Percentiles rank a stretch among this genome's conserved stretches.
phyloP scores from a whole-genome alignment of 495 filamentous ascomycete genomes.

The Aspergillus sclerotiicarbonarius region DNA sequence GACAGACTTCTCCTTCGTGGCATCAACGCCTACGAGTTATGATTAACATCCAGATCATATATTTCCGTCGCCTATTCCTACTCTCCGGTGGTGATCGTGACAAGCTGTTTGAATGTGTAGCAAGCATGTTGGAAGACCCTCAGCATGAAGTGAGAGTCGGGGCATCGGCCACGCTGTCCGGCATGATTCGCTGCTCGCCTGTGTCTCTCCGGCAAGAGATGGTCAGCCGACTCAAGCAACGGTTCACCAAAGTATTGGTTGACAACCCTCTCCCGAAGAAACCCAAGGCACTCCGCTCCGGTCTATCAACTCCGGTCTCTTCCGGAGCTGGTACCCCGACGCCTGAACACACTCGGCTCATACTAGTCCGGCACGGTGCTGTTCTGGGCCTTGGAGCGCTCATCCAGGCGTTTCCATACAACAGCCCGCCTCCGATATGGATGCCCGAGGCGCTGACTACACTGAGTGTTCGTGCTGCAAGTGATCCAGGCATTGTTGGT shows the following conservation, averaged over 20 bases:
- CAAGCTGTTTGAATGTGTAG: conserved; percentile 82
- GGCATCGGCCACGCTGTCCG: conserved; percentile 84
- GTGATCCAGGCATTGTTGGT: conserved; percentile 87
- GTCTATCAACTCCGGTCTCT: conserved; percentile 40
- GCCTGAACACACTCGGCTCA: conserved; percentile 75
- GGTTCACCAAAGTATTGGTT: conserved; percentile 73
- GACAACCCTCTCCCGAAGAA: conserved; percentile 86
- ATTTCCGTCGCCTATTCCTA: conserved; percentile 96
- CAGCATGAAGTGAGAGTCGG: conserved; percentile 96
- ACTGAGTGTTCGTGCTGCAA: conserved; percentile 79
- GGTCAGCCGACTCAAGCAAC: conserved; percentile 68
- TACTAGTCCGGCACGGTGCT: conserved; percentile 82
- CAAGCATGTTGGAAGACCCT: conserved; percentile 86
- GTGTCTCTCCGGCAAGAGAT: conserved; percentile 70
- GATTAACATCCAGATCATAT: conserved; percentile 99
- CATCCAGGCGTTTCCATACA: conserved; percentile 96
- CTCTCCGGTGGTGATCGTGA: conserved; percentile 73
- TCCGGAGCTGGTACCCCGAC: conserved; percentile 73
- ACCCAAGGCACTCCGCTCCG: conserved; percentile 39
- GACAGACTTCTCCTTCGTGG: conserved; percentile 83
- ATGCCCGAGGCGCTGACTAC: conserved; percentile 90
- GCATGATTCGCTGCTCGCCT: conserved; percentile 99
- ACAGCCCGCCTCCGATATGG: conserved; percentile 87
- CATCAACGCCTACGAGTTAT: conserved; percentile 95
- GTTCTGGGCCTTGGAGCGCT: conserved; percentile 89